A percentile compares a stretch with the other conserved stretches of the same genome.
These are phyloP conservation scores for Candida odintsovae DNA, from an alignment of 805 yeast species.

Conservation along the genomic window DNA sequence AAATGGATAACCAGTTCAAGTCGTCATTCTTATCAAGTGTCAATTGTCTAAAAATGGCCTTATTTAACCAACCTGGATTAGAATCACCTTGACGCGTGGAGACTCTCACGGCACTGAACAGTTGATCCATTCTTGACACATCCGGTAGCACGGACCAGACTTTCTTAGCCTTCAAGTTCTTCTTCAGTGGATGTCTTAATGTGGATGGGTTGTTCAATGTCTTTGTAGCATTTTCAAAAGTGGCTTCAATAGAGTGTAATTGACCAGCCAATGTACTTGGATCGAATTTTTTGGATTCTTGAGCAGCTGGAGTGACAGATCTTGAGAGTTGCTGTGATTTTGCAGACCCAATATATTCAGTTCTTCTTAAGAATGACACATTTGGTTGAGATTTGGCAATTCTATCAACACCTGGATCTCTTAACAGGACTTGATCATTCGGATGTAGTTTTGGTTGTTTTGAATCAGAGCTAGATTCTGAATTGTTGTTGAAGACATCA, in stretches of 20 bases:
- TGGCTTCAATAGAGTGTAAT: slow-evolving; percentile 65
- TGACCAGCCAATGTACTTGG: slow-evolving; percentile 55
- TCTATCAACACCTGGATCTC: slow-evolving; percentile 61
- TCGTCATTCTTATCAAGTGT: slow-evolving; percentile 42
- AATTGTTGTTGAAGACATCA: slow-evolving; percentile 53
- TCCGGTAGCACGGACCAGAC: slow-evolving; percentile 87
- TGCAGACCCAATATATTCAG: slow-evolving; percentile 63
- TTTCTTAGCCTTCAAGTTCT: slow-evolving; percentile 62
- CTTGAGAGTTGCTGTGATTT: slow-evolving; percentile 9
- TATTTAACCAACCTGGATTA: slow-evolving; percentile 27
- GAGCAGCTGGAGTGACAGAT: slow-evolving; percentile 9
- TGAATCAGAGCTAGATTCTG: background rate
- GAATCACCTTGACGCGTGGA: slow-evolving; percentile 32
- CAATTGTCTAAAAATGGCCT: slow-evolving; percentile 70
- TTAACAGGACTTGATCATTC: slow-evolving; percentile 66
- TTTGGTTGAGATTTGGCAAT: slow-evolving; percentile 33
- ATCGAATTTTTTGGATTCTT: slow-evolving; percentile 14
- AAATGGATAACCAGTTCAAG: slow-evolving; percentile 75
- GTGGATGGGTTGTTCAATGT: slow-evolving; percentile 35
- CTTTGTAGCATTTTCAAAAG: slow-evolving; percentile 60
- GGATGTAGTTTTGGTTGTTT: slow-evolving; percentile 53
- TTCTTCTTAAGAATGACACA: slow-evolving; percentile 83
- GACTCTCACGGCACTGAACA: slow-evolving; percentile 59
- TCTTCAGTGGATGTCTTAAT: slow-evolving; percentile 76
- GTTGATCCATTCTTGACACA: slow-evolving; percentile 82